These are phyloP conservation scores for Kwoniella heveanensis DNA, from an alignment of 768 basidiomycete genomes.

Conservation along the genomic window DNA sequence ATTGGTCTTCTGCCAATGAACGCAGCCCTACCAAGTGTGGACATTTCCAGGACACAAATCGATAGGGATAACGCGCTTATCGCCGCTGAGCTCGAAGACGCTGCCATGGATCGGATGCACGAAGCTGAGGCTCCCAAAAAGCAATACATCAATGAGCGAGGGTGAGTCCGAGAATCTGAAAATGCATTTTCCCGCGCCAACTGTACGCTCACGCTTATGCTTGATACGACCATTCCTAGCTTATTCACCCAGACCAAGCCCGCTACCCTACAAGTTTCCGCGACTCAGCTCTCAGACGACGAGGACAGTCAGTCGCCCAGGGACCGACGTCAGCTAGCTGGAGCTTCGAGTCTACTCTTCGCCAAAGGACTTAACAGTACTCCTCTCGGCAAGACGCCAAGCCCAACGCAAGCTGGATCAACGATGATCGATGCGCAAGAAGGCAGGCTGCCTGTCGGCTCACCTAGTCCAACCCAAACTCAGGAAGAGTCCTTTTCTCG, in stretches of 20 bases:
- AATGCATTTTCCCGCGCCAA: no score
- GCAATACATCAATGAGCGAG: slow-evolving; percentile 49
- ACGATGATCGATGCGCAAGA: neutral
- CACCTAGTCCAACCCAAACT: slow-evolving; percentile 28
- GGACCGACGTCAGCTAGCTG: slow-evolving; percentile 8
- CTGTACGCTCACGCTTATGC: neutral
- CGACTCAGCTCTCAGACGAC: slow-evolving; percentile 8
- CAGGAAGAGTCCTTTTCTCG: slow-evolving; percentile 15
- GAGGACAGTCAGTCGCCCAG: slow-evolving; percentile 10
- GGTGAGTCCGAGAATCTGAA: no score
- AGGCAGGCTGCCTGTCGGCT: neutral
- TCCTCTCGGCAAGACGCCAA: slow-evolving; percentile 19
- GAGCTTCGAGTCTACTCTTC: slow-evolving; percentile 9
- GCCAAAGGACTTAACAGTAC: slow-evolving; percentile 3
- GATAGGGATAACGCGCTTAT: slow-evolving; percentile 44
- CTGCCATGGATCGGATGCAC: slow-evolving; percentile 23
- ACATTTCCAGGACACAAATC: slow-evolving; percentile 45
- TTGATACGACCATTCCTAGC: no score
- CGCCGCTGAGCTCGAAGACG: slow-evolving; percentile 41
- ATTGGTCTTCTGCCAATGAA: slow-evolving; percentile 33
- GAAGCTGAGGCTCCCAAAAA: slow-evolving; percentile 25
- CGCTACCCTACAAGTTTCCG: neutral
- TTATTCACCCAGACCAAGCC: slow-evolving; percentile 54
- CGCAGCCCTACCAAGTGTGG: slow-evolving; percentile 39
- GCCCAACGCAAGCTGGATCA: slow-evolving; percentile 4